These are phyloP conservation scores for Chaetomidium leptoderma DNA, from an alignment of 495 filamentous ascomycete genomes.

Conservation along the genomic window DNA sequence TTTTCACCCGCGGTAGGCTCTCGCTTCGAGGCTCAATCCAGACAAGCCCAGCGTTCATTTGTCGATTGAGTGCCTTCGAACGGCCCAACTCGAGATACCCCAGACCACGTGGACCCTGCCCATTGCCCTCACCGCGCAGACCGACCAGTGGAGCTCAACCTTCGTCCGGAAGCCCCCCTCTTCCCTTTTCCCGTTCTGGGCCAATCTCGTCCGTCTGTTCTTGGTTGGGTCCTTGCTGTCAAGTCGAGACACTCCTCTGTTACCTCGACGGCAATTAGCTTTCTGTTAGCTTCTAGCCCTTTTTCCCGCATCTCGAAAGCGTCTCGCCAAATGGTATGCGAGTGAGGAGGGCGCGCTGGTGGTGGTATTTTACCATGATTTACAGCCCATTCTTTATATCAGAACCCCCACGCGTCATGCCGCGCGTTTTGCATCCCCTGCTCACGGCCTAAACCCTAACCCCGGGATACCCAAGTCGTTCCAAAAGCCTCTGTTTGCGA, in stretches of 20 bases:
- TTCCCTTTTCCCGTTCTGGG: neutral
- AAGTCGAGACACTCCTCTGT: neutral
- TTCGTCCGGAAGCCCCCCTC: neutral
- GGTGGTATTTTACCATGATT: neutral
- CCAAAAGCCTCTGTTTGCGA: too few species aligned
- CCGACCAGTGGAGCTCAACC: constrained; percentile 21
- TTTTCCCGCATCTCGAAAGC: too few species aligned
- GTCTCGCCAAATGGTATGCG: too few species aligned
- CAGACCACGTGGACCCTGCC: constrained; percentile 23
- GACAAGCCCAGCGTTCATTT: constrained; percentile 9
- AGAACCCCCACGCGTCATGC: constrained; percentile 3
- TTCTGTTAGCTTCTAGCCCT: too few species aligned
- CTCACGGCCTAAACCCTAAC: constrained; percentile 3
- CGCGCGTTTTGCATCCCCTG: neutral
- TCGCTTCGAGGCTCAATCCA: constrained; percentile 11
- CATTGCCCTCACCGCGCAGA: constrained; percentile 25
- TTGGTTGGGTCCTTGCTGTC: neutral
- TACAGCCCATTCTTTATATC: neutral
- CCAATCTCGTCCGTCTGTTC: neutral
- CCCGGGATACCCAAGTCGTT: too few species aligned
- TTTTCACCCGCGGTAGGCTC: constrained; percentile 11
- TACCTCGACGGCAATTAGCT: neutral
- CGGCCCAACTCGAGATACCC: neutral
- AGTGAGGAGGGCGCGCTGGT: neutral
- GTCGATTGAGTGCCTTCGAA: neutral